Conservation (phyloP, 1,284 basidiomycete species). For the Boletus calvinii region DNA sequence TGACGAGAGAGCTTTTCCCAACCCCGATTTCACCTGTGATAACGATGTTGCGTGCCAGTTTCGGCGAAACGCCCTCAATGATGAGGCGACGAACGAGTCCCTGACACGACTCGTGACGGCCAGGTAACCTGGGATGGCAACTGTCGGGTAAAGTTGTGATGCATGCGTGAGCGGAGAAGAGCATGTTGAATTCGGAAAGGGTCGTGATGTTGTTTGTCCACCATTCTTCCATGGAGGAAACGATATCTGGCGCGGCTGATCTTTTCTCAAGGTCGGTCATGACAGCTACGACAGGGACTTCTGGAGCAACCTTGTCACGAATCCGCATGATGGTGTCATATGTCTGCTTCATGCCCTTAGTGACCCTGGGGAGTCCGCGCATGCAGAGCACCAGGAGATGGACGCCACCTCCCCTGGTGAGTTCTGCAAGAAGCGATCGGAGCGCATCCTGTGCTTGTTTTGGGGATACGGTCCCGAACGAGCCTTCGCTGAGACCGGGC, state of each 20-base stretch:
- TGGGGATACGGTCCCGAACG: conserved; percentile 27
- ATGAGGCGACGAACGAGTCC: conserved; percentile 23
- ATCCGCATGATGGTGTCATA: conserved; percentile 31
- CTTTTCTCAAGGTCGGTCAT: conserved; percentile 37
- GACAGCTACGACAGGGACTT: conserved; percentile 28
- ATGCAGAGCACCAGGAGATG: conserved; percentile 35
- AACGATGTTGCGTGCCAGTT: conserved; percentile 27
- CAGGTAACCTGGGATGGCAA: conserved; percentile 27
- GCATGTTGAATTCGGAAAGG: conserved; percentile 22
- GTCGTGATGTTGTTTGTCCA: conserved; percentile 28
- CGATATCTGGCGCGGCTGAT: conserved; percentile 20
- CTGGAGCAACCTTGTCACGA: conserved; percentile 19
- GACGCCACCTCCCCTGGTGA: conserved; percentile 23
- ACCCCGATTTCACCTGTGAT: conserved; percentile 29
- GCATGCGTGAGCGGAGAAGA: conserved; percentile 32
- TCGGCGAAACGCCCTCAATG: conserved; percentile 23
- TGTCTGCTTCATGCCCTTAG: conserved; percentile 28
- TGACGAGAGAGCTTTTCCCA: conserved; percentile 33
- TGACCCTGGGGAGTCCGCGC: conserved; percentile 31
- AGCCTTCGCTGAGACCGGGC: conserved; percentile 33
- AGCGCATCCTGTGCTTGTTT: conserved; percentile 30
- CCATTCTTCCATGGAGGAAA: conserved; percentile 35
- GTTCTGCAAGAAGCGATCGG: conserved; percentile 27
- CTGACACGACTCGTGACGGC: conserved; percentile 23
- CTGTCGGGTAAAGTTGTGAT: conserved; percentile 32